Conservation (phyloP, 805 yeast genomes). For the Candida hispaniensis region DNA sequence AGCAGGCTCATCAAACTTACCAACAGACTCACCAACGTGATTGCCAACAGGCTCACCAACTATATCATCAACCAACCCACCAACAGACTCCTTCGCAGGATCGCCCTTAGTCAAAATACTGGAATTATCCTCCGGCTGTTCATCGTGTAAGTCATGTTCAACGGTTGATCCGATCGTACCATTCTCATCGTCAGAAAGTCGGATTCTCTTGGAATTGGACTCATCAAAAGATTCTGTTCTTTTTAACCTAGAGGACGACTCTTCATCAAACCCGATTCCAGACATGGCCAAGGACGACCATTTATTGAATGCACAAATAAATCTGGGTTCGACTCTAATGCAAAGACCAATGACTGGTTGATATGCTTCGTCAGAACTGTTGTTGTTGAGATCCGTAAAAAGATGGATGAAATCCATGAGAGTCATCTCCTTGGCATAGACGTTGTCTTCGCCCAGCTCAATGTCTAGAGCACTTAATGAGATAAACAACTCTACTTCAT, state of each 20-base stretch:
- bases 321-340: conserved; percentile 17
- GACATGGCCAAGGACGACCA: conserved; percentile 17
- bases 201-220: conserved; percentile 1
- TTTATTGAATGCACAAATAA: conserved; percentile 20
- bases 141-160: no score
- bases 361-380: conserved; percentile 15
- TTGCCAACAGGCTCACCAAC: no score
- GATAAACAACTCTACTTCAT: conserved; percentile 21
- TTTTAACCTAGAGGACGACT: conserved; percentile 11
- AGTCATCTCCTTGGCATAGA: conserved; percentile 22
- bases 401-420: conserved; percentile 21
- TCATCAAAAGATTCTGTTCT: conserved; percentile 4
- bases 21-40: no score
- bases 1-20: no score
- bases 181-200: no score
- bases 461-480: conserved; percentile 21
- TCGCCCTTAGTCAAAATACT: no score
- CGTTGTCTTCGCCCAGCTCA: conserved; percentile 24
- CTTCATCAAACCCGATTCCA: conserved; percentile 17
- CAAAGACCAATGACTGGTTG: conserved; percentile 17
- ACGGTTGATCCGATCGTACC: no score
- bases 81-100: no score
- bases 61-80: no score
- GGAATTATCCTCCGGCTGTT: no score
- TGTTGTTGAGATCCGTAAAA: conserved; percentile 19